phyloP scores from a whole-genome alignment of 495 filamentous ascomycete genomes.

The Talaromyces stipitatus region DNA sequence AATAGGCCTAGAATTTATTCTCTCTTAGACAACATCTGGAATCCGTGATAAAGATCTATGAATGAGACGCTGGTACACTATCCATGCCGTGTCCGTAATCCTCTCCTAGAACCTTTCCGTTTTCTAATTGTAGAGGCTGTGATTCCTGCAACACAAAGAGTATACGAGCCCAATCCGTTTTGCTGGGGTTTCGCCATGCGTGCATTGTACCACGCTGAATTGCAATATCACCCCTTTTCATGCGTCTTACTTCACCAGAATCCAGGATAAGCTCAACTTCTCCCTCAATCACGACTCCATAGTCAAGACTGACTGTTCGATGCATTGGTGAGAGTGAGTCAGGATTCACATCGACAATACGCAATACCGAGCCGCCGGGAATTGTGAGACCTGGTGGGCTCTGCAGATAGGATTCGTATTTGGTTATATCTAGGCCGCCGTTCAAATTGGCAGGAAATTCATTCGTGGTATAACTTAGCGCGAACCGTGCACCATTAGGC shows the following conservation, averaged over 20 bases:
- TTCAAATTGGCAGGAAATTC: slow-evolving; percentile 48
- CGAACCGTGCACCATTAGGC: slow-evolving; percentile 19
- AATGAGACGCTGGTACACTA: slow-evolving; percentile 5
- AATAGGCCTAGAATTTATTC: too few species aligned
- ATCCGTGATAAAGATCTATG: not conserved
- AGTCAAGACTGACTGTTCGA: slow-evolving; percentile 65
- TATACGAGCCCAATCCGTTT: slow-evolving; percentile 46
- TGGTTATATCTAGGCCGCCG: slow-evolving; percentile 37
- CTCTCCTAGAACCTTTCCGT: slow-evolving; percentile 36
- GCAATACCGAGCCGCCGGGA: slow-evolving; percentile 42
- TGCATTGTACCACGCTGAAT: slow-evolving; percentile 51
- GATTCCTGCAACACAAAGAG: slow-evolving; percentile 51
- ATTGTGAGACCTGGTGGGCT: slow-evolving; percentile 38
- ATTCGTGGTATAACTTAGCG: slow-evolving; percentile 45
- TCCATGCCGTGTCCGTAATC: slow-evolving; percentile 32
- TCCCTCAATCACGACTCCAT: slow-evolving; percentile 71
- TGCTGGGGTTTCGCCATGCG: slow-evolving; percentile 33
- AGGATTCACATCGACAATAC: slow-evolving; percentile 59
- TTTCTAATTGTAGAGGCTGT: slow-evolving; percentile 27
- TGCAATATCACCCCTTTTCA: slow-evolving; percentile 66
- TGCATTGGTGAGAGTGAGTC: slow-evolving; percentile 58
- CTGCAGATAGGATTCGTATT: slow-evolving; percentile 28
- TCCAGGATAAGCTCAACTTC: slow-evolving; percentile 68
- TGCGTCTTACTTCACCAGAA: slow-evolving; percentile 48
- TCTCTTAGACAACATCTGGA: not conserved